A percentile compares a stretch with the other conserved stretches of the same genome.
phyloP scores from a whole-genome alignment of 2,329 filamentous ascomycete genomes.

The Niveomyces coronatus region DNA sequence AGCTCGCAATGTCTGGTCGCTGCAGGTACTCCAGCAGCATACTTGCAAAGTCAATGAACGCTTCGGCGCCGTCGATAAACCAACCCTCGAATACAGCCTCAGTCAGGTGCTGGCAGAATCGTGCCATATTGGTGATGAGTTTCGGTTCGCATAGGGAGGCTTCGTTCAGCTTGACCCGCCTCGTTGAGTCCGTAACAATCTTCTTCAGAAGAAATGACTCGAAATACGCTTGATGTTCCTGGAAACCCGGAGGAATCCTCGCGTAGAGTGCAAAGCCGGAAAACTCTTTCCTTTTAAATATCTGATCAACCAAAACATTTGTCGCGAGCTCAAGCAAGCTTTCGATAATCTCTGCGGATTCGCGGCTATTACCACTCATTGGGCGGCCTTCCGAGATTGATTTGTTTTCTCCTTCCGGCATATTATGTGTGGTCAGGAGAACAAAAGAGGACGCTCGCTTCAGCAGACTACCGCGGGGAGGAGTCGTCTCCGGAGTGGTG shows the following conservation, averaged over 20 bases:
- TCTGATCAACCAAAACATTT: slow-evolving; percentile 73
- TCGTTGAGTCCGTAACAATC: slow-evolving; percentile 60
- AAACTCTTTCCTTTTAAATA: slow-evolving; percentile 83
- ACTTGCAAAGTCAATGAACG: slow-evolving; percentile 76
- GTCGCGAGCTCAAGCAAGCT: slow-evolving; percentile 68
- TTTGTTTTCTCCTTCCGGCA: slow-evolving; percentile 34
- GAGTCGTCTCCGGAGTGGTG: slow-evolving; percentile 35
- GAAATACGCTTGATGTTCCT: slow-evolving; percentile 92
- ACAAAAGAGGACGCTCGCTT: slow-evolving; percentile 86
- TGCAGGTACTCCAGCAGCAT: slow-evolving; percentile 82
- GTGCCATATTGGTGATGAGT: slow-evolving; percentile 75
- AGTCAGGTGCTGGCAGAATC: slow-evolving; percentile 69
- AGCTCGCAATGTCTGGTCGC: slow-evolving; percentile 64
- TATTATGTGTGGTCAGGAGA: slow-evolving; percentile 61
- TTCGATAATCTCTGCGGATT: slow-evolving; percentile 56
- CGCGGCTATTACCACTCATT: not conserved
- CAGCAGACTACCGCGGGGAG: slow-evolving; percentile 49
- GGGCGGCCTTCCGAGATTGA: slow-evolving; percentile 38
- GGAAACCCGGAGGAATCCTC: slow-evolving; percentile 83
- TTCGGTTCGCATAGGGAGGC: slow-evolving; percentile 69
- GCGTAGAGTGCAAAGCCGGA: slow-evolving; percentile 74
- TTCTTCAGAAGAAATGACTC: slow-evolving; percentile 79
- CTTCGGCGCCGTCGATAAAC: slow-evolving; percentile 82
- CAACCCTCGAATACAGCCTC: slow-evolving; percentile 94
- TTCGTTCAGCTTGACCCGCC: slow-evolving; percentile 59